phyloP scores from a whole-genome alignment of 1,284 basidiomycete species.

The Tilletia horrida region DNA sequence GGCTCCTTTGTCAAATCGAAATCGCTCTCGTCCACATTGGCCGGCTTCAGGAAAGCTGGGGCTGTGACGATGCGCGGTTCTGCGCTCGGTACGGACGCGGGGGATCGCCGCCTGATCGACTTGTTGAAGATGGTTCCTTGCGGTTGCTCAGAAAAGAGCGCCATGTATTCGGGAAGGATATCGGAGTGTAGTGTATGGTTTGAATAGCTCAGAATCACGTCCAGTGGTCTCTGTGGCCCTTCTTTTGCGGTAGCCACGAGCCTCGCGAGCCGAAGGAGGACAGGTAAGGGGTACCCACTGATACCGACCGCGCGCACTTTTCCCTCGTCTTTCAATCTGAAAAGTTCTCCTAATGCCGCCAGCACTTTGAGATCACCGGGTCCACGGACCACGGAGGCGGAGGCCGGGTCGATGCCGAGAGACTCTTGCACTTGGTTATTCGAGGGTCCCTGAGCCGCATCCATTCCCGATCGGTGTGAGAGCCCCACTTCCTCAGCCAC shows the following conservation, averaged over 20 bases:
- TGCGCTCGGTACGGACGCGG: neutral
- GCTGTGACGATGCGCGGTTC: neutral
- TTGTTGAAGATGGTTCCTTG: slow-evolving; percentile 17
- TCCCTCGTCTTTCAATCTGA: slow-evolving; percentile 73
- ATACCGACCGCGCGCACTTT: slow-evolving; percentile 77
- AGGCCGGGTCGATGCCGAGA: slow-evolving; percentile 6
- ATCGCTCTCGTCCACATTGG: neutral
- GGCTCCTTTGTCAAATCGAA: slow-evolving; percentile 1
- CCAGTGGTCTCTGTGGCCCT: slow-evolving; percentile 50
- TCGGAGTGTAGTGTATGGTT: slow-evolving; percentile 50
- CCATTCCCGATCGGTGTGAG: slow-evolving; percentile 59
- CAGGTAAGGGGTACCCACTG: slow-evolving; percentile 83
- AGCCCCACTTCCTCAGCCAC: slow-evolving; percentile 65
- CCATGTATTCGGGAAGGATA: slow-evolving; percentile 39
- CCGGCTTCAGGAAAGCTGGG: neutral
- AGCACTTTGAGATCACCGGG: slow-evolving; percentile 57
- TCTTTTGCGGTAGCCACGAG: slow-evolving; percentile 60
- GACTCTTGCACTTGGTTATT: slow-evolving; percentile 30
- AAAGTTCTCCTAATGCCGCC: slow-evolving; percentile 68
- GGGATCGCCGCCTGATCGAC: slow-evolving; percentile 20
- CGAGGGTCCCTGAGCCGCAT: slow-evolving; percentile 62
- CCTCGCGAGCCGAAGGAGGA: slow-evolving; percentile 75
- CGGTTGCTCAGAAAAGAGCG: slow-evolving; percentile 26
- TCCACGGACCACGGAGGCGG: slow-evolving; percentile 55
- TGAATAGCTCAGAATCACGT: slow-evolving; percentile 50